These are phyloP conservation scores for Debaryomycetaceae sp. DNA, from an alignment of 1,139 yeast genomes.

Conservation along the genomic window DNA sequence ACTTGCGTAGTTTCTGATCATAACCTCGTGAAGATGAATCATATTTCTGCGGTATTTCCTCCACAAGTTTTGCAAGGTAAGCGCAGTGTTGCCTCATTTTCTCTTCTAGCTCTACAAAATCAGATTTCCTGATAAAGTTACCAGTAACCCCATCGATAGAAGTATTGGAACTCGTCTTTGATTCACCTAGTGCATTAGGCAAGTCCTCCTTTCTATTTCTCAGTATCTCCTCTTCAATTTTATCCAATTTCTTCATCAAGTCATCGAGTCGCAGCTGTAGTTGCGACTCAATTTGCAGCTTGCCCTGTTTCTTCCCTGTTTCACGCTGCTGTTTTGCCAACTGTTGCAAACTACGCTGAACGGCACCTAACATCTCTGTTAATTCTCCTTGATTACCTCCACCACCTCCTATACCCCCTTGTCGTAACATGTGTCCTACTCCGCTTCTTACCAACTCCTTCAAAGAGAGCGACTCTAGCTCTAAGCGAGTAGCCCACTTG, in stretches of 20 bases:
- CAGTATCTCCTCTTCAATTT: slow-evolving; percentile 1
- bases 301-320: background rate
- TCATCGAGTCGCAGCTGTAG: slow-evolving; percentile 4
- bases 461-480: slow-evolving; percentile 29
- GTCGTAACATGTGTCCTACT: slow-evolving; percentile 6
- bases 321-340: background rate
- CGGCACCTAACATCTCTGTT: background rate
- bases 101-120: background rate
- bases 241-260: slow-evolving; percentile 1
- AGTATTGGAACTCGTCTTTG: background rate
- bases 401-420: background rate
- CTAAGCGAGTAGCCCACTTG: slow-evolving; percentile 32
- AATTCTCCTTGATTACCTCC: background rate
- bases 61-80: background rate
- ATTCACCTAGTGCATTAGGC: background rate
- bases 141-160: background rate
- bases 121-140: background rate
- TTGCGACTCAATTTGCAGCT: background rate
- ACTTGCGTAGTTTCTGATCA: background rate
- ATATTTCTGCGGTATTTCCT: background rate
- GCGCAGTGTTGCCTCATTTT: background rate
- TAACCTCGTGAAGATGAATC: background rate
- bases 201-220: background rate
- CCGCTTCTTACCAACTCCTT: slow-evolving; percentile 15
- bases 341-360: background rate